phyloP scores from a whole-genome alignment of 441 rosid genomes.

The Arabidopsis hybrid region DNA sequence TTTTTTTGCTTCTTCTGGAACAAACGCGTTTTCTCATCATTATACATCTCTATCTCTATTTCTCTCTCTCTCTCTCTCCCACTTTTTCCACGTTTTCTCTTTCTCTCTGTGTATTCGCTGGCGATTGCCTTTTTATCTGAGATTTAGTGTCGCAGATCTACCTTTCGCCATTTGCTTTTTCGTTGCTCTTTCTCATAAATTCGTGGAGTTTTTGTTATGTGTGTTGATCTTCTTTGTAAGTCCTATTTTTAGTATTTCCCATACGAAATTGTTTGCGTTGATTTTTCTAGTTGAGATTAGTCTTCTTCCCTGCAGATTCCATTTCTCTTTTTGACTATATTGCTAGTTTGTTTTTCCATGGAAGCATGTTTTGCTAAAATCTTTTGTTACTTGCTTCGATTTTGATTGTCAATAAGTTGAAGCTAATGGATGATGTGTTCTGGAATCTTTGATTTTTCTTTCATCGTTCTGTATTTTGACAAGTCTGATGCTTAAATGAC shows the following conservation, averaged over 20 bases:
- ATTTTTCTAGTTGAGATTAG: slow-evolving; percentile 3
- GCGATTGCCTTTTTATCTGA: slow-evolving; percentile 17
- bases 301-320: neutral
- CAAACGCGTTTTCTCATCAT: slow-evolving; percentile 35
- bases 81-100: slow-evolving; percentile 14
- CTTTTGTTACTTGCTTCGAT: neutral
- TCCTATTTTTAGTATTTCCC: slow-evolving; percentile 30
- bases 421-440: neutral
- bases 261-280: neutral
- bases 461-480: slow-evolving; percentile 2
- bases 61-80: neutral
- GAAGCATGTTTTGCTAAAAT: neutral
- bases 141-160: slow-evolving; percentile 36
- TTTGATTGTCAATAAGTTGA: neutral
- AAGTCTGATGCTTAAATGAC: neutral
- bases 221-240: slow-evolving; percentile 44
- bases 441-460: neutral
- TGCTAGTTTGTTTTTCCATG: neutral
- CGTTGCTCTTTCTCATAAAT: slow-evolving; percentile 13
- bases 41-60: neutral
- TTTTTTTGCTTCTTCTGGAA: neutral
- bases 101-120: slow-evolving; percentile 1
- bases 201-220: slow-evolving; percentile 23
- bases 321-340: neutral
- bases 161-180: slow-evolving; percentile 15